Percentiles rank a stretch among this genome's conserved stretches.
Evolutionary conservation across 345 rosid genomes (phyloP).

Genomic region (Streptanthus diversifolius): DNA sequence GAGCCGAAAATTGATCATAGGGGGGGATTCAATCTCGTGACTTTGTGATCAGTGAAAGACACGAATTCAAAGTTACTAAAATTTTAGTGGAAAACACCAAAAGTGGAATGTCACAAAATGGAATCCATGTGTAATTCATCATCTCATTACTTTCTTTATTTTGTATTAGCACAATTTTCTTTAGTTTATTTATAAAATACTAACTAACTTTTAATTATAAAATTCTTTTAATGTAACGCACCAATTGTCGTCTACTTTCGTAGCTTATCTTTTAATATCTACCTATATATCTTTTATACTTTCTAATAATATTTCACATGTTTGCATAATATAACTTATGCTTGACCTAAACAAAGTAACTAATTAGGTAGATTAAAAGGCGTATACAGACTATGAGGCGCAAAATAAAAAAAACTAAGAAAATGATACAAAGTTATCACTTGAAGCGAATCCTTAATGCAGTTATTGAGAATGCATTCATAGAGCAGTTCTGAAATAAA

Average conservation of each 20-base stretch:
- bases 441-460: neutral
- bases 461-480: neutral
- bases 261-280: neutral
- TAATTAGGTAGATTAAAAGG: neutral
- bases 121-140: conserved; percentile 36
- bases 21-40: conserved; percentile 14
- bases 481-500: neutral
- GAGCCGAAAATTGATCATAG: neutral
- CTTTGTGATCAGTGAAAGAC: conserved; percentile 4
- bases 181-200: neutral
- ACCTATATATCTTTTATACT: neutral
- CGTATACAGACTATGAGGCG: neutral
- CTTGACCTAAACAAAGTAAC: neutral
- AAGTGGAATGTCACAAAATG: conserved; percentile 29
- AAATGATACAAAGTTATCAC: neutral
- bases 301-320: neutral
- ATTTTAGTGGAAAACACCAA: conserved; percentile 18
- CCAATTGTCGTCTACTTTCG: conserved; percentile 14
- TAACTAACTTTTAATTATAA: neutral
- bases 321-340: neutral
- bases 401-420: neutral
- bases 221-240: neutral
- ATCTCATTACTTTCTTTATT: conserved; percentile 10
- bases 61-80: conserved; percentile 5
- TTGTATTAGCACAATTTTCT: neutral